Conservation (phyloP, 2,329 filamentous ascomycete species). For the Beauveria bassiana region DNA sequence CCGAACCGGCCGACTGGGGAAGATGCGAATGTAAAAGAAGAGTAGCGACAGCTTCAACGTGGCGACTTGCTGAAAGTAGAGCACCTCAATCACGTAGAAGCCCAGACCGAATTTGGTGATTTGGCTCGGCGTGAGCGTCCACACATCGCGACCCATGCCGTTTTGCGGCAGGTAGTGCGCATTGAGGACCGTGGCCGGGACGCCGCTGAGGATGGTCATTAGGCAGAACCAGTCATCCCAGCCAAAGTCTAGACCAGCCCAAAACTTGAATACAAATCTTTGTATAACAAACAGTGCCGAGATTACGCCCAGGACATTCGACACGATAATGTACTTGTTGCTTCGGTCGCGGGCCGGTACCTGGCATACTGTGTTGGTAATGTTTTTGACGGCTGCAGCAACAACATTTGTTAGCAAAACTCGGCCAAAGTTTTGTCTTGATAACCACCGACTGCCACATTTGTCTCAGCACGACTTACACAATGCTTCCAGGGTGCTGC, state of each 20-base stretch:
- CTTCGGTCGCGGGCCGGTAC: conserved; percentile 13
- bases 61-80: conserved; percentile 31
- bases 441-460: too few species aligned
- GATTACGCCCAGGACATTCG: conserved; percentile 22
- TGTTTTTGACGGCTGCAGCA: conserved; percentile 9
- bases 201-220: conserved; percentile 13
- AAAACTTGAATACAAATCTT: conserved; percentile 24
- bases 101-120: conserved; percentile 20
- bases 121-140: conserved; percentile 21
- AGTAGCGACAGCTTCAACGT: conserved; percentile 34
- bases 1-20: conserved; percentile 24
- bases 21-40: conserved; percentile 35
- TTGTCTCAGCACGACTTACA: not conserved
- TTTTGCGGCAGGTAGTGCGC: conserved; percentile 17
- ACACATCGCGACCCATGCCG: conserved; percentile 26
- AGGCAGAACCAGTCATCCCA: conserved; percentile 25
- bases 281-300: conserved; percentile 26
- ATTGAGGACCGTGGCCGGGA: conserved; percentile 19
- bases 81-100: conserved; percentile 27
- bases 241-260: conserved; percentile 21
- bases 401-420: not conserved
- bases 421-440: too few species aligned
- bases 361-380: conserved; percentile 15
- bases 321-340: conserved; percentile 12
- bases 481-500: not conserved